phyloP scores from a whole-genome alignment of 2,329 filamentous ascomycete genomes.

The Colletotrichum incanum region DNA sequence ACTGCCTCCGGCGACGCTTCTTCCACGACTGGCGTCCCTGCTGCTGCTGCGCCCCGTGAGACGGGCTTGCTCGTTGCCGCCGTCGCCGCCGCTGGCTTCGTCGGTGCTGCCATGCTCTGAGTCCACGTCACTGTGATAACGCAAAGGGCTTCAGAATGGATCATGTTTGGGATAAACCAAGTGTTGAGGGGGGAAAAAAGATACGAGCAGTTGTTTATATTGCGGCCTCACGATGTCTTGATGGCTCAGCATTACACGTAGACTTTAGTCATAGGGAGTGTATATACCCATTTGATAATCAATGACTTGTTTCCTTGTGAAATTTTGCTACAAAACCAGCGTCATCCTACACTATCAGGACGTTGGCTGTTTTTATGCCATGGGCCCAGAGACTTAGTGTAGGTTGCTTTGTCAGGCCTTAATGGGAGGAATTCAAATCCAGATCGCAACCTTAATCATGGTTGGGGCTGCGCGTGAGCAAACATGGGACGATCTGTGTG shows the following conservation, averaged over 20 bases:
- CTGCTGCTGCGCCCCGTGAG: slow-evolving; percentile 33
- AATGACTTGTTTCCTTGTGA: background rate
- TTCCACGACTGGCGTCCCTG: slow-evolving; percentile 8
- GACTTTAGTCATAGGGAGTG: too few relatives aligned
- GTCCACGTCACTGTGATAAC: background rate
- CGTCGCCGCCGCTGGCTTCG: slow-evolving; percentile 30
- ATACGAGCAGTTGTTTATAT: background rate
- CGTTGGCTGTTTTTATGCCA: too few relatives aligned
- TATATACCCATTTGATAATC: background rate
- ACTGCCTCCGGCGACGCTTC: slow-evolving; percentile 1
- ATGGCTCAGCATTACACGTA: background rate
- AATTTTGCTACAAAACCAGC: background rate
- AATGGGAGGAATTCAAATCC: background rate
- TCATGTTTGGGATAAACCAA: background rate
- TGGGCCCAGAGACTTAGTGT: background rate
- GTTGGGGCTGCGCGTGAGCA: background rate
- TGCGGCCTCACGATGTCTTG: background rate
- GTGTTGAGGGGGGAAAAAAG: background rate
- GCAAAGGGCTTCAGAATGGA: background rate
- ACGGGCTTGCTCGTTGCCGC: slow-evolving; percentile 35
- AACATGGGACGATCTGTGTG: background rate
- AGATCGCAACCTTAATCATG: background rate
- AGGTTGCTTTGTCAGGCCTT: background rate
- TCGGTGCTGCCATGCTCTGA: slow-evolving; percentile 35
- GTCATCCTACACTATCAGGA: background rate